Evolutionary conservation across 2,329 filamentous ascomycete species (phyloP).

Genomic region (Penicillium griseofulvum): DNA sequence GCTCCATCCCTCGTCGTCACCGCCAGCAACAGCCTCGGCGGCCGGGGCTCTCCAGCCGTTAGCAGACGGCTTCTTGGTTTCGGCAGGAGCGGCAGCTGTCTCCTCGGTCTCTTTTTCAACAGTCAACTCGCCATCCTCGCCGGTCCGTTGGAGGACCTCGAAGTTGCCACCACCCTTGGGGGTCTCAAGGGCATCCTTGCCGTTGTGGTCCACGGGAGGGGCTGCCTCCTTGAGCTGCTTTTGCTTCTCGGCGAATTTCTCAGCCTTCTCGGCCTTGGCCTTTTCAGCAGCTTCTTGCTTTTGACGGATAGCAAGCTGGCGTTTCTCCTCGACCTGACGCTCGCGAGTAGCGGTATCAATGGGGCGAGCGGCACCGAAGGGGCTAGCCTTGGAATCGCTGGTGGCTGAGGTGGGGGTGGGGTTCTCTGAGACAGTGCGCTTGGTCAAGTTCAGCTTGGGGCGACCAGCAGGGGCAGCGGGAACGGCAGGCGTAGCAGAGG

Average conservation of each 20-base stretch:
- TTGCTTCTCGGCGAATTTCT: slow-evolving; percentile 63
- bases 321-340: slow-evolving; percentile 86
- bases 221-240: slow-evolving; percentile 40
- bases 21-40: slow-evolving; percentile 26
- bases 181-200: slow-evolving; percentile 41
- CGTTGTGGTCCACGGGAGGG: slow-evolving; percentile 38
- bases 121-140: slow-evolving; percentile 48
- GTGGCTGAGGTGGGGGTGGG: slow-evolving; percentile 48
- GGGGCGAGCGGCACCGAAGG: slow-evolving; percentile 88
- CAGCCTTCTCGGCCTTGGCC: slow-evolving; percentile 66
- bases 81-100: slow-evolving; percentile 43
- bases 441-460: slow-evolving; percentile 81
- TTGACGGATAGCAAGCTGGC: slow-evolving; percentile 68
- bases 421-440: slow-evolving; percentile 84
- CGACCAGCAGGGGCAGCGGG: slow-evolving; percentile 60
- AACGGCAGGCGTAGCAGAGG: slow-evolving; percentile 65
- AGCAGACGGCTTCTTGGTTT: slow-evolving; percentile 54
- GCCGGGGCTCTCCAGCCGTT: slow-evolving; percentile 44
- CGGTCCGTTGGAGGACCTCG: slow-evolving; percentile 55
- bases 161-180: slow-evolving; percentile 50
- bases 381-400: slow-evolving; percentile 77
- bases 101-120: slow-evolving; percentile 53
- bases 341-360: slow-evolving; percentile 91
- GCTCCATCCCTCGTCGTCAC: slow-evolving; percentile 50
- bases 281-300: slow-evolving; percentile 88